Conservation (phyloP, 2,329 filamentous ascomycete genomes). For the Exserohilum turcica region DNA sequence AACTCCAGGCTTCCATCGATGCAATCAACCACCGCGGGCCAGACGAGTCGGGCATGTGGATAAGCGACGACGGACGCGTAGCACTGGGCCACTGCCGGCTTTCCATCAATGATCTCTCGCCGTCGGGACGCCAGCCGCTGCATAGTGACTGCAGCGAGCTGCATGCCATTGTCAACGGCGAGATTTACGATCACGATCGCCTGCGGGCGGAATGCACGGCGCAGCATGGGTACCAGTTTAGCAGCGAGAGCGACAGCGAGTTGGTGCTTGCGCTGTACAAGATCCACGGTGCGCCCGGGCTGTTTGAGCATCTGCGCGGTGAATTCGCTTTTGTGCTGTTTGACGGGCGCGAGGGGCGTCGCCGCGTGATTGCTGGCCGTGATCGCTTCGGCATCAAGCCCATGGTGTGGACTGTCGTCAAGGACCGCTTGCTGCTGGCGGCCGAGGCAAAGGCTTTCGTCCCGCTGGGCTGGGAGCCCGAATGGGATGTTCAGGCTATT, state of each 20-base stretch:
- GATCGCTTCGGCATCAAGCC: conserved; percentile 65
- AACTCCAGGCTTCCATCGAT: neutral
- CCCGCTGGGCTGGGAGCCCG: conserved; percentile 56
- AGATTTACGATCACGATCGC: conserved; percentile 60
- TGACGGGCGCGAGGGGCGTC: conserved; percentile 47
- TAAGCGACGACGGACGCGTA: conserved; percentile 11
- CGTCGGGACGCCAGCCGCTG: conserved; percentile 27
- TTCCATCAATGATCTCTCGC: conserved; percentile 30
- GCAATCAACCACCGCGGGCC: neutral
- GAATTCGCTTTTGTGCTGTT: conserved; percentile 61
- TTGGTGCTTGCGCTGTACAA: conserved; percentile 58
- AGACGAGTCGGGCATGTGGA: neutral
- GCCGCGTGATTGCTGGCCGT: conserved; percentile 53
- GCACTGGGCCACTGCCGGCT: conserved; percentile 29
- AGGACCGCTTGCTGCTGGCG: conserved; percentile 53
- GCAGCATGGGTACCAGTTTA: conserved; percentile 51
- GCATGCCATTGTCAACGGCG: conserved; percentile 64
- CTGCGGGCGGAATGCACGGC: conserved; percentile 46
- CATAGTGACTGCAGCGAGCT: conserved; percentile 34
- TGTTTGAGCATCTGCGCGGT: conserved; percentile 56
- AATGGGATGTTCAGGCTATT: conserved; percentile 58
- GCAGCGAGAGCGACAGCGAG: conserved; percentile 56
- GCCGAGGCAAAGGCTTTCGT: conserved; percentile 61
- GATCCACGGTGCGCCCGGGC: conserved; percentile 48
- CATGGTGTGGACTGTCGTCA: conserved; percentile 56